Percentiles rank a stretch among this genome's conserved stretches.
Evolutionary conservation across 73 alveolate species (phyloP).

Genomic region (Paramecium tetraurelia): DNA sequence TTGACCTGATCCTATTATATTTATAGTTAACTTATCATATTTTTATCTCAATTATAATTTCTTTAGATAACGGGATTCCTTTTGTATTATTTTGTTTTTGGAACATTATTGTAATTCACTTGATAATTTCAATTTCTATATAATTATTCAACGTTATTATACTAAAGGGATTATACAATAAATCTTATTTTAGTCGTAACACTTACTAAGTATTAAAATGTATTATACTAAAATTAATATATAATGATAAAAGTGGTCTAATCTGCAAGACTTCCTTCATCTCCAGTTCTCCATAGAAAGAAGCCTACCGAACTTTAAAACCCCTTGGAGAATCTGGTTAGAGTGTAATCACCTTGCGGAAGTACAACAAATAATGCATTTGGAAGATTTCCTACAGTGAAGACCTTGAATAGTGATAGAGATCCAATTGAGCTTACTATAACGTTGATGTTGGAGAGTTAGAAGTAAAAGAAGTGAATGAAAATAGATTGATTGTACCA

Average conservation of each 20-base stretch:
- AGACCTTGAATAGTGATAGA: constrained; percentile 18
- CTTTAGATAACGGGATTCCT: too few relatives aligned
- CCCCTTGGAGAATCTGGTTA: not conserved
- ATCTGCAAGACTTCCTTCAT: not conserved
- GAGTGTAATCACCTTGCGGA: not conserved
- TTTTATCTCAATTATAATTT: too few relatives aligned
- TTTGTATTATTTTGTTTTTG: too few relatives aligned
- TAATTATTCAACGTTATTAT: not conserved
- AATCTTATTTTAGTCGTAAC: constrained; percentile 38
- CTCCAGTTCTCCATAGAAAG: not conserved
- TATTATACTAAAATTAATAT: not conserved
- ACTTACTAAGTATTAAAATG: not conserved
- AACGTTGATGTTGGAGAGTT: not conserved
- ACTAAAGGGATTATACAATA: not conserved
- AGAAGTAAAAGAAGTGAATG: not conserved
- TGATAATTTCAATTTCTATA: not conserved
- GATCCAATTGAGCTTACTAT: constrained; percentile 12
- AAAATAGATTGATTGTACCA: not conserved
- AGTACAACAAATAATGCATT: not conserved
- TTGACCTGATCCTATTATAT: too few relatives aligned
- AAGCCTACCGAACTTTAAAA: not conserved
- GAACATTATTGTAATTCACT: too few relatives aligned
- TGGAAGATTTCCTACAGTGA: not conserved
- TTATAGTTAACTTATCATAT: too few relatives aligned
- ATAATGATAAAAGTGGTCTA: not conserved